Conservation (phyloP, 805 yeast species). For the Myxozyma kluyveri region DNA sequence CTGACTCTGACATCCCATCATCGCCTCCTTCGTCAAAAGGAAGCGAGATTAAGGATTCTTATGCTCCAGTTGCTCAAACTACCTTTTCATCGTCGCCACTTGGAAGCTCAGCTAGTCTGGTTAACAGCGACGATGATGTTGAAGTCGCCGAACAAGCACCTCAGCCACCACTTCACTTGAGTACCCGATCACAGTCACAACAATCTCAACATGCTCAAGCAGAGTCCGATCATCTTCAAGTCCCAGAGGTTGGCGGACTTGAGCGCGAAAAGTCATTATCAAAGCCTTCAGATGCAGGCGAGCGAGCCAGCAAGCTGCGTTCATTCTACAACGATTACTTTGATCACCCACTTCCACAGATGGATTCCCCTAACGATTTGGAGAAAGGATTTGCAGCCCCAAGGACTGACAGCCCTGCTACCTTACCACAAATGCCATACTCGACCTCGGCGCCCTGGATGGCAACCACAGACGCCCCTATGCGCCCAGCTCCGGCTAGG, state of each 20-base stretch:
- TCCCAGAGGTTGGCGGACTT: not conserved
- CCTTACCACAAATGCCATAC: too few relatives aligned
- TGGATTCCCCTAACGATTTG: too few relatives aligned
- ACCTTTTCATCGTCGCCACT: too few relatives aligned
- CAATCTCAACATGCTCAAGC: not conserved
- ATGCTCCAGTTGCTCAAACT: not conserved
- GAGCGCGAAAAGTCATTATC: constrained; percentile 13
- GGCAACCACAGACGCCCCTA: too few relatives aligned
- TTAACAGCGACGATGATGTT: not conserved
- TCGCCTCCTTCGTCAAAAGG: not conserved
- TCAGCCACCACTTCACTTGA: not conserved
- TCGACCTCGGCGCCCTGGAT: too few relatives aligned
- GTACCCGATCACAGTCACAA: too few relatives aligned
- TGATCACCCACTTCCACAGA: constrained; percentile 17
- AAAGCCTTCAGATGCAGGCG: constrained; percentile 21
- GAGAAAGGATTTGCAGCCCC: too few relatives aligned
- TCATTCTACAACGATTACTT: constrained; percentile 26
- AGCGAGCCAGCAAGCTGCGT: constrained; percentile 19
- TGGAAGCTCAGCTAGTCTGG: not conserved
- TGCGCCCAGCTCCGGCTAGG: too few relatives aligned
- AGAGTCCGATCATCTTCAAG: not conserved
- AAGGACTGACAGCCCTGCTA: too few relatives aligned
- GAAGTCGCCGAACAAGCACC: not conserved
- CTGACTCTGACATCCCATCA: not conserved
- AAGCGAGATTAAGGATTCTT: not conserved